These are phyloP conservation scores for Groenewaldozyma tartarivorans DNA, from an alignment of 805 yeast species.

Conservation along the genomic window DNA sequence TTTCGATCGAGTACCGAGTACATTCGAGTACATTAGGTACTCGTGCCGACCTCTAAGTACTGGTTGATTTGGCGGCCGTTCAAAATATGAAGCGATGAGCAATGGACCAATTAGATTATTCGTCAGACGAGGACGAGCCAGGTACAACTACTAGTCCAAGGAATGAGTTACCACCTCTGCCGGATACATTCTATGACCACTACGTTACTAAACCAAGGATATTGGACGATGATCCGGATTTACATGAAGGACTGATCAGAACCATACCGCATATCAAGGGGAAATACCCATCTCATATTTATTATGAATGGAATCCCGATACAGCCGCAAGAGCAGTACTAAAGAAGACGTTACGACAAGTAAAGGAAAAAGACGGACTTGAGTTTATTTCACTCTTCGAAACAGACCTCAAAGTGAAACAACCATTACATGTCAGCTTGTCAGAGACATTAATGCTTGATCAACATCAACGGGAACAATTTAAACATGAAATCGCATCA, in stretches of 20 bases:
- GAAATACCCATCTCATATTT: constrained; percentile 21
- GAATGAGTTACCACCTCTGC: constrained; percentile 13
- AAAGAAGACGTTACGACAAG: neutral
- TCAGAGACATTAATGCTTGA: constrained; percentile 21
- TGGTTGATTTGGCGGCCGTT: too few species aligned
- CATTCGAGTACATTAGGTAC: too few species aligned
- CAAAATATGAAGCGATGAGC: neutral
- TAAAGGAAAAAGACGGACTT: neutral
- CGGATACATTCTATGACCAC: constrained; percentile 15
- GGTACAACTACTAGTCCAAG: neutral
- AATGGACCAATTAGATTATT: constrained; percentile 4
- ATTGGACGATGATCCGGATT: constrained; percentile 7
- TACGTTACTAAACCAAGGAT: constrained; percentile 15
- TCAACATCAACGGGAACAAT: constrained; percentile 6
- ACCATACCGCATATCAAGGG: constrained; percentile 17
- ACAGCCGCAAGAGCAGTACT: neutral
- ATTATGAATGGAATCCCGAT: constrained; percentile 21
- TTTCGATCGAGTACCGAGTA: too few species aligned
- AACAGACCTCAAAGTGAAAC: constrained; percentile 16
- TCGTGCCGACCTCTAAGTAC: too few species aligned
- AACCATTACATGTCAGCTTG: constrained; percentile 21
- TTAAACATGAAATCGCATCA: constrained; percentile 3
- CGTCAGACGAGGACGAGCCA: constrained; percentile 6
- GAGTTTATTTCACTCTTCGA: constrained; percentile 12
- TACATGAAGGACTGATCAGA: constrained; percentile 16